These are phyloP conservation scores for Phlegmacium glaucopus DNA, from an alignment of 768 basidiomycete species.

Conservation along the genomic window DNA sequence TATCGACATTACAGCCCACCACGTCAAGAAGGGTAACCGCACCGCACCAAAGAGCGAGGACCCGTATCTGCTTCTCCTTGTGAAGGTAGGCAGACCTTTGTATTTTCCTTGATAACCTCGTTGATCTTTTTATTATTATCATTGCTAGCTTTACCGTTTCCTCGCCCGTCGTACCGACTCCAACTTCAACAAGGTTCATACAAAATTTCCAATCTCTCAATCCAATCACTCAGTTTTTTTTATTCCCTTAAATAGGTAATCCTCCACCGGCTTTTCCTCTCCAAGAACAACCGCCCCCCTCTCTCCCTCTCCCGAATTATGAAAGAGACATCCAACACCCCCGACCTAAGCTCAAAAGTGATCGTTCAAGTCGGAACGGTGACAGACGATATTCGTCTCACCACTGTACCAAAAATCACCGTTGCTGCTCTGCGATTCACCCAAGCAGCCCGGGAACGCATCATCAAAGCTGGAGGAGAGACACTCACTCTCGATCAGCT, in stretches of 20 bases:
- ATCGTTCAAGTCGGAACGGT: constrained; percentile 90
- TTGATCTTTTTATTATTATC: constrained; percentile 7
- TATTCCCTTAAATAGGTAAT: constrained; percentile 55
- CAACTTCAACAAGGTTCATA: constrained; percentile 86
- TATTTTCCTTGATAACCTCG: constrained; percentile 2
- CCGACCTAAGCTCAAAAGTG: constrained; percentile 73
- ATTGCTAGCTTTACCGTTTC: constrained; percentile 91
- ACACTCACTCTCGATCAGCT: constrained; percentile 94
- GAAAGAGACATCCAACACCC: constrained; percentile 69
- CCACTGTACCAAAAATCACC: constrained; percentile 83
- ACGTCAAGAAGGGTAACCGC: constrained; percentile 97
- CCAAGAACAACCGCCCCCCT: constrained; percentile 96
- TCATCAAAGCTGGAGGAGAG: constrained; percentile 94
- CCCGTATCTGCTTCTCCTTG: constrained; percentile 95
- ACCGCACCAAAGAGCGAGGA: constrained; percentile 98
- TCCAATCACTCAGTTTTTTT: constrained; percentile 4
- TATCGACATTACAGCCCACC: constrained; percentile 94
- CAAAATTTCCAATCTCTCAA: not conserved
- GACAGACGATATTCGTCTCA: constrained; percentile 91
- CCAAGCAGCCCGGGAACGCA: constrained; percentile 87
- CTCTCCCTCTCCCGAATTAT: constrained; percentile 91
- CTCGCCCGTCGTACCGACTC: constrained; percentile 95
- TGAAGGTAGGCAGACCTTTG: constrained; percentile 65
- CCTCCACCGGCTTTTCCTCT: constrained; percentile 95
- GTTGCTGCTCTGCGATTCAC: constrained; percentile 97